These are phyloP conservation scores for Anisogramma anomala DNA, from an alignment of 2,329 filamentous ascomycete species.

Conservation along the genomic window DNA sequence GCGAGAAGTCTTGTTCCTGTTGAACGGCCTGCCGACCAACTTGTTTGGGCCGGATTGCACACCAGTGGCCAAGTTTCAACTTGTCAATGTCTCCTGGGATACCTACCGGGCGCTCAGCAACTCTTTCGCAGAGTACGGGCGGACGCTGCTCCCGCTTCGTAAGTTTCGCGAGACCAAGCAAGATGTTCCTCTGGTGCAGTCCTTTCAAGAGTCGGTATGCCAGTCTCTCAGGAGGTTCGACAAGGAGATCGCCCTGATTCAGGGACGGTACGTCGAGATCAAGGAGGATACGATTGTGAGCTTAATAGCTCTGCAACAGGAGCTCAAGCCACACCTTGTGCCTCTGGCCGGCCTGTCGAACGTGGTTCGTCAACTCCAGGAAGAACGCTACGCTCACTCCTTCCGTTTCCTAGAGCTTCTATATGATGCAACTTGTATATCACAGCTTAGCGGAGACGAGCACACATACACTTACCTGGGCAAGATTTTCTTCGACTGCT, in stretches of 20 bases:
- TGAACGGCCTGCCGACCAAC: conserved; percentile 64
- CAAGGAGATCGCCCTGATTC: conserved; percentile 42
- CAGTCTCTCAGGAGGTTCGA: conserved; percentile 49
- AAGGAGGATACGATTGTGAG: conserved; percentile 49
- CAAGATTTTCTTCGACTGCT: conserved; percentile 65
- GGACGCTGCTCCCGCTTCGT: conserved; percentile 34
- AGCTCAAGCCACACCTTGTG: conserved; percentile 41
- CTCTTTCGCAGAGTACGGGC: conserved; percentile 36
- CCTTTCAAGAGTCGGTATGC: conserved; percentile 54
- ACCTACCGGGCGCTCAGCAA: conserved; percentile 37
- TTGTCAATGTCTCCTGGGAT: conserved; percentile 37
- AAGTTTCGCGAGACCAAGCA: conserved; percentile 33
- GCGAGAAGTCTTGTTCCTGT: conserved; percentile 75
- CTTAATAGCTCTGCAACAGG: conserved; percentile 47
- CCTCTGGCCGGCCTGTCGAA: conserved; percentile 49
- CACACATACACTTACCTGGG: conserved; percentile 52
- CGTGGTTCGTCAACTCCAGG: conserved; percentile 47
- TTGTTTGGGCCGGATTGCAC: conserved; percentile 45
- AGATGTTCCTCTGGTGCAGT: conserved; percentile 51
- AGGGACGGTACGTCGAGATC: conserved; percentile 48
- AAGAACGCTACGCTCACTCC: conserved; percentile 36
- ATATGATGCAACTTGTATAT: conserved; percentile 56
- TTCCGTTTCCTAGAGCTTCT: conserved; percentile 72
- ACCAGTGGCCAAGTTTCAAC: conserved; percentile 32
- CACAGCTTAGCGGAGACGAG: conserved; percentile 58